Base-by-base conservation (phyloP, 2,329 filamentous ascomycete species). In the Rhynchosporium secalis region DNA sequence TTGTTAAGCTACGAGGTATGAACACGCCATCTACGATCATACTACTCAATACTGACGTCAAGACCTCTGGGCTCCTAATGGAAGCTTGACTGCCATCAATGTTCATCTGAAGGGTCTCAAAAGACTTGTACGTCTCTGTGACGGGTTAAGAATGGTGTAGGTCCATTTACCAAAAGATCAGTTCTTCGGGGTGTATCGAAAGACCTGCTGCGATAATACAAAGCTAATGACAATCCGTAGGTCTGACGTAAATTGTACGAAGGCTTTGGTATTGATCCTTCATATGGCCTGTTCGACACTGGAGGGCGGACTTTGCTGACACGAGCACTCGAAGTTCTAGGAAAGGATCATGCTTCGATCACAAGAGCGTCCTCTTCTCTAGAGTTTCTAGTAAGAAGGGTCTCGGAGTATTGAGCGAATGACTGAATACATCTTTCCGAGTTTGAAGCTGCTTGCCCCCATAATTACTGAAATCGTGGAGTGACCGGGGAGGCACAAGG, bases 1-100 rank as follows among this genome's bases (percentile, higher is more conserved):
- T 49, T 68, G n/a, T 61, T 61, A 41, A 66, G 64, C 38, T 65
- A 66, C 47, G 65, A 65, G 56, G 65, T 64, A 63, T 51, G 63
- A 41, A 31, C 10, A 8, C 31, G 20, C 33, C n/a, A 4, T 33
- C 9, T 41, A 38, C 31, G 15, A 26, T 9, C 9, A 29, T 13
- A 6, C 6, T 31, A 12, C 38, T 31, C 20, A 10, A n/a, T 40
- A 13, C 20, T 56, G 31, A 49, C 33, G 3, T 36, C n/a, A 12
- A 15, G 12, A 26, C n/a, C 15, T 40, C 3, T 33, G 40, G 65
- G 63, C 63, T 45, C 63, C 59, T 6, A 65, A 67, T 31, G 65
- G 65, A 29, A 56, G n/a, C 38, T 29, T 58, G 8, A 13, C 40
- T 20, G 58, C 41, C 6, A 58, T 64, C 33, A 45, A 54, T 38